Evolutionary conservation across 768 basidiomycete genomes (phyloP), one percentile per base, ranked within the genome.

Genomic region (Kwoniella sp.): DNA sequence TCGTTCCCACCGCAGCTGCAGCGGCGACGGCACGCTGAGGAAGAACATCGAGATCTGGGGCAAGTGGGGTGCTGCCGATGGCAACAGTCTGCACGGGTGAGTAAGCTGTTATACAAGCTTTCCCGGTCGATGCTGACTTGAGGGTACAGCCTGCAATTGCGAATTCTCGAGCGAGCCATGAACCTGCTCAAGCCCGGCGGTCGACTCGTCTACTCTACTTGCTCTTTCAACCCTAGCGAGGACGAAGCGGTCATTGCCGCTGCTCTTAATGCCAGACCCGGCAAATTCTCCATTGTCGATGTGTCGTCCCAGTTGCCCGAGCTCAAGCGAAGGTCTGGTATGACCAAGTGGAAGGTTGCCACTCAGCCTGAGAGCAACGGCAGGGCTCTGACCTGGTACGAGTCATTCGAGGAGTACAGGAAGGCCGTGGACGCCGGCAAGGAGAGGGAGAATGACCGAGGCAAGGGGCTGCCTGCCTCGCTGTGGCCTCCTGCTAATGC

Each of bases 21-120:
- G 88, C 63, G 95, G 95, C 3, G 95, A 99, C 71, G 95, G 93
- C 0, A 99, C 95, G 0, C 73, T 96, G 50, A 77, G 95, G 57
- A 99, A 99, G 79, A 99, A 99, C 70, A 72, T 87, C 12, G 87
- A 84, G 0, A 95, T 99, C 33, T 99, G 95, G 95, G 87, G 86
- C 70, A 79, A 80, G 34, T 99, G 93, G 93, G 82, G 82, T 37
- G 81, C 85, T 11, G 82, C 83, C 71, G 89, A 93, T 71, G 93
- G 87, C 9, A 91, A 93, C 68, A 89, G 89, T 3, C 73, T 99
- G 55, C 95, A 99, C 69, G 76, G 81, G 89, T 91, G 60, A 36
- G 82, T 76, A 14, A 33, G 3, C 15, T 7, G 28, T 27, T 25
- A 4, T 52, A 6, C 8, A 27, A 20, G 22, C 28, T 41, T 12